Base-by-base conservation (phyloP, 83 land plant species). In the Picea engelmannii region DNA sequence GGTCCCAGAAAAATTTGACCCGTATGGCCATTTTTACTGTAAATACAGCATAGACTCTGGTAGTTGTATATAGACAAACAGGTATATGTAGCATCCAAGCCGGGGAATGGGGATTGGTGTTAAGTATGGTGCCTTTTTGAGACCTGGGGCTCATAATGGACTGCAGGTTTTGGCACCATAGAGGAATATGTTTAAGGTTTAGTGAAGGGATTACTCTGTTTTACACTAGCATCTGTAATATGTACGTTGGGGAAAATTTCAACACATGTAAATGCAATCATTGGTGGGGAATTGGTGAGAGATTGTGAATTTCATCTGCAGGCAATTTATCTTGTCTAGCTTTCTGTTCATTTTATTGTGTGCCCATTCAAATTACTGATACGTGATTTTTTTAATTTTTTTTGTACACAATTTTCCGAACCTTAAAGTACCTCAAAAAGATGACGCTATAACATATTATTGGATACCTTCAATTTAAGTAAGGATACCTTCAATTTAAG, bases 71-170 rank as follows among this genome's bases (percentile, higher is more conserved):
- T 49, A 76, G 25, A 76, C 21, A 18, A 8, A 76, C 35, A 76
- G 55, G 78, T 52, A 76, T 76, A 52, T 76, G 35, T 76, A 55
- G 61, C 31, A 76, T 76, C 18, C 58, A 55, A 35, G 61, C 27
- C 78, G 78, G 78, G 78, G 62, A 76, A 76, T 76, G 78, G 78
- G 58, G n/a, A 76, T 58, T 76, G 61, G 78, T 55, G 62, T 55
- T 55, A 76, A 76, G 25, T 76, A 24, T 76, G 78, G 78, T 76
- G 78, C 78, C 18, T 2, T 55, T 76, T 76, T 76, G 38, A 76
- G 78, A 3, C 31, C 20, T 76, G 78, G 3, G 18, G 25, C 10
- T 76, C 17, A 74, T 9, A 76, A 24, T 6, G 58, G 61, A 55
- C 77, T n/a, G 60, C 21, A 60, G 5, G 61, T 23, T 76, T 23